These are phyloP conservation scores for Amyloporia xantha DNA, from an alignment of 768 basidiomycete genomes.

Conservation along the genomic window DNA sequence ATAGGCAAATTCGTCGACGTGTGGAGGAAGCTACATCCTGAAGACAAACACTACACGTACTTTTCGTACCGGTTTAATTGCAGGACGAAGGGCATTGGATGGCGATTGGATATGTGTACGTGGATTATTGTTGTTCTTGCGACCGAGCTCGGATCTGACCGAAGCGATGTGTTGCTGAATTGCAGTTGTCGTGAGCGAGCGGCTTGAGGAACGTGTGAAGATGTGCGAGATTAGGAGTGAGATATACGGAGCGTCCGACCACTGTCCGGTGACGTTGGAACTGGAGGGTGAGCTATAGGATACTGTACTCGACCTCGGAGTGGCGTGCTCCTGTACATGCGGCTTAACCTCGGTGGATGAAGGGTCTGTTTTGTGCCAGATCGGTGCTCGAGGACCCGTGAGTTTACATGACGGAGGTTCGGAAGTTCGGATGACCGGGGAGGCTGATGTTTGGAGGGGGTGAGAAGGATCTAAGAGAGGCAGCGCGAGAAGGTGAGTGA, in stretches of 20 bases:
- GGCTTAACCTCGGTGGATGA: neutral
- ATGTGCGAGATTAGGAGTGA: conserved; percentile 82
- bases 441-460: neutral
- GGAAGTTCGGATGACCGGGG: neutral
- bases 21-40: conserved; percentile 70
- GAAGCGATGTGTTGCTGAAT: no score
- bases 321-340: neutral
- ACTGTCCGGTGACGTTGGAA: conserved; percentile 77
- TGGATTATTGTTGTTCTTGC: conserved; percentile 5
- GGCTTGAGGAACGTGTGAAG: conserved; percentile 56
- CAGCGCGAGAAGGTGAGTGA: neutral
- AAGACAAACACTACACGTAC: conserved; percentile 73
- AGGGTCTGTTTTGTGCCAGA: neutral
- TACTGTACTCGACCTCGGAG: neutral
- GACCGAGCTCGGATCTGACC: neutral
- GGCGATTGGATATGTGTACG: conserved; percentile 84
- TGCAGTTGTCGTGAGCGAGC: conserved; percentile 73
- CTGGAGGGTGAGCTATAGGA: conserved; percentile 40
- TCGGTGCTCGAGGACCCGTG: neutral
- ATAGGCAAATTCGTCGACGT: conserved; percentile 57
- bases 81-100: conserved; percentile 73
- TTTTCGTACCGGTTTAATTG: conserved; percentile 82
- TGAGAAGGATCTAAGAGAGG: neutral
- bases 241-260: conserved; percentile 85
- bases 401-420: neutral